phyloP scores from a whole-genome alignment of 2,329 filamentous ascomycete species.

The Delphinella strobiligena region DNA sequence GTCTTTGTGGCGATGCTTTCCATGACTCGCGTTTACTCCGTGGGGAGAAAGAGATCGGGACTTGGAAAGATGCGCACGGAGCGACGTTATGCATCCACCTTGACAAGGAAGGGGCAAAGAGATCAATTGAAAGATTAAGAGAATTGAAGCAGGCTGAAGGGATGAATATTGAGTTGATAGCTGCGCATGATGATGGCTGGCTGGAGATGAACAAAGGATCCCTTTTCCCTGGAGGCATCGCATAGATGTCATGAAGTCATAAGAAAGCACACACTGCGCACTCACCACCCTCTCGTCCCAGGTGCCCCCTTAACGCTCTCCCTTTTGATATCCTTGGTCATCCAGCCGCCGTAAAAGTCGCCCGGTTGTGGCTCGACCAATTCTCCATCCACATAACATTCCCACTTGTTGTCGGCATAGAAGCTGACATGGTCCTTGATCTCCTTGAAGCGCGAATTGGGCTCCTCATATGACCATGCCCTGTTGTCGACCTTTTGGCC shows the following conservation, averaged over 20 bases:
- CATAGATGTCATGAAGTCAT: background rate
- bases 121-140: background rate
- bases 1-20: constrained; percentile 42
- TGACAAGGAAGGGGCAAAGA: constrained; percentile 32
- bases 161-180: background rate
- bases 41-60: constrained; percentile 40
- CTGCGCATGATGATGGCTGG: background rate
- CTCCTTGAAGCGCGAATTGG: constrained; percentile 38
- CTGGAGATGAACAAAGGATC: background rate
- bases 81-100: constrained; percentile 38
- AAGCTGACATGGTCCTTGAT: constrained; percentile 48
- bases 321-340: constrained; percentile 47
- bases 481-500: constrained; percentile 36
- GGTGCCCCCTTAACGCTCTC: constrained; percentile 34
- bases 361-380: constrained; percentile 42
- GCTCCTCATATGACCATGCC: constrained; percentile 48
- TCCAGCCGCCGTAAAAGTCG: constrained; percentile 55
- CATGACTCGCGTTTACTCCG: constrained; percentile 40
- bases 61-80: constrained; percentile 36
- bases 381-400: constrained; percentile 51
- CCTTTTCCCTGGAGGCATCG: background rate
- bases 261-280: background rate
- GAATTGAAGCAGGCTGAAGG: background rate
- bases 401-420: constrained; percentile 46
- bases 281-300: constrained; percentile 23